Evolutionary conservation across 495 filamentous ascomycete genomes (phyloP).

Genomic region (Tuber umbilicatum): DNA sequence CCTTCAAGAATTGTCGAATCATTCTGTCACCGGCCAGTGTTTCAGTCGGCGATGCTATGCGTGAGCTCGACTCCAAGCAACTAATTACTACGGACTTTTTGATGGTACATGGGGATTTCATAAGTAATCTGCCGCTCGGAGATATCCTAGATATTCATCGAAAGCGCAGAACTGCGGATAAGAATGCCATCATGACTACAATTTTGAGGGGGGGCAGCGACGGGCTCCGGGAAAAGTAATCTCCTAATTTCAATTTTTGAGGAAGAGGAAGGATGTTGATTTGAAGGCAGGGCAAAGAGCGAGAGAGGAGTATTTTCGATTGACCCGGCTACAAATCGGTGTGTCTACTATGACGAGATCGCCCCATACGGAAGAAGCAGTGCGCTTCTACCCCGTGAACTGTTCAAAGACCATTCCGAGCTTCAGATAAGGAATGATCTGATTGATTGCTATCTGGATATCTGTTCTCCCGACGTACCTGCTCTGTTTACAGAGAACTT

Average conservation of each 20-base stretch:
- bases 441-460: conserved; percentile 92
- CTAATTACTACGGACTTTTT: conserved; percentile 88
- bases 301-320: conserved; percentile 78
- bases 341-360: conserved; percentile 87
- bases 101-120: conserved; percentile 86
- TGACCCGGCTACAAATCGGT: conserved; percentile 70
- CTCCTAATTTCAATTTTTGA: neutral
- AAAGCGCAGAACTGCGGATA: conserved; percentile 71
- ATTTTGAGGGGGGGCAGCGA: conserved; percentile 72
- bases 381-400: conserved; percentile 58
- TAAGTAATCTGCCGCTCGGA: conserved; percentile 81
- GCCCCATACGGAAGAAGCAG: conserved; percentile 41
- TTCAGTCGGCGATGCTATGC: conserved; percentile 90
- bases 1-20: conserved; percentile 75
- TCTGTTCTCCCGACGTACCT: conserved; percentile 91
- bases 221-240: conserved; percentile 61
- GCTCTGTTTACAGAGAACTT: conserved; percentile 96
- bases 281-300: conserved; percentile 48
- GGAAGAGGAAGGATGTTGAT: conserved; percentile 6
- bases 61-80: conserved; percentile 80
- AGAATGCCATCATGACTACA: conserved; percentile 98
- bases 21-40: conserved; percentile 73
- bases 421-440: conserved; percentile 79
- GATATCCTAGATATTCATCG: conserved; percentile 70
- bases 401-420: conserved; percentile 57